Percentiles rank a stretch among this genome's conserved stretches.
These are phyloP conservation scores for Candida pseudoviswanathii DNA, from an alignment of 1,139 yeast species.

Conservation along the genomic window DNA sequence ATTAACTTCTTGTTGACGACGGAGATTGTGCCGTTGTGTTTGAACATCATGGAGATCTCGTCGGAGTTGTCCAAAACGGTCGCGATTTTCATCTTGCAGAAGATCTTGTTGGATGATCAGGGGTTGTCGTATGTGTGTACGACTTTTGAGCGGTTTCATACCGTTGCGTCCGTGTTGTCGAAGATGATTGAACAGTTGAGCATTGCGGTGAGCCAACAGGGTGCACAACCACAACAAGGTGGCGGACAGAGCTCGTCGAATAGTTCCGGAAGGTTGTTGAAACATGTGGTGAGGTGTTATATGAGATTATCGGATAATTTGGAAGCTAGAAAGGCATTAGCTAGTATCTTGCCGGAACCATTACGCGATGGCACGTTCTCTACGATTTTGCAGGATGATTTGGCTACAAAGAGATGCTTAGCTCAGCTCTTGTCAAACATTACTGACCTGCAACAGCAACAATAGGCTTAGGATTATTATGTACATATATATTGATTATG, in stretches of 20 bases:
- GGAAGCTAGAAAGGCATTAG: constrained; percentile 87
- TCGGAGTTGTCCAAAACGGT: constrained; percentile 94
- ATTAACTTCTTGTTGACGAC: constrained; percentile 88
- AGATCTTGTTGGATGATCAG: constrained; percentile 86
- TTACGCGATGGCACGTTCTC: constrained; percentile 90
- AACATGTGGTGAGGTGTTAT: constrained; percentile 94
- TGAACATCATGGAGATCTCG: constrained; percentile 93
- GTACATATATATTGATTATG: not conserved
- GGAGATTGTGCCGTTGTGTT: constrained; percentile 91
- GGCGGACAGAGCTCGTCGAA: constrained; percentile 23
- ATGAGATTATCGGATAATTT: constrained; percentile 85
- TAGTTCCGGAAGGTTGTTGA: constrained; percentile 77
- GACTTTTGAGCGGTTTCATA: constrained; percentile 90
- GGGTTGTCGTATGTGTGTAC: constrained; percentile 93
- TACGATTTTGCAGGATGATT: constrained; percentile 77
- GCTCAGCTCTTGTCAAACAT: constrained; percentile 80
- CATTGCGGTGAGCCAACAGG: constrained; percentile 19
- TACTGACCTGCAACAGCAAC: constrained; percentile 29
- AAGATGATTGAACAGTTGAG: constrained; percentile 85
- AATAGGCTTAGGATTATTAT: not conserved
- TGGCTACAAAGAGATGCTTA: constrained; percentile 83
- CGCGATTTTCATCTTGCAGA: constrained; percentile 92
- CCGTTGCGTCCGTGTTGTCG: constrained; percentile 86
- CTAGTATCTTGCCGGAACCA: constrained; percentile 82
- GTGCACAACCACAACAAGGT: constrained; percentile 27